These are phyloP conservation scores for Rhizopus stolonifer DNA, from an alignment of 371 early-diverging fungal genomes.

Conservation along the genomic window DNA sequence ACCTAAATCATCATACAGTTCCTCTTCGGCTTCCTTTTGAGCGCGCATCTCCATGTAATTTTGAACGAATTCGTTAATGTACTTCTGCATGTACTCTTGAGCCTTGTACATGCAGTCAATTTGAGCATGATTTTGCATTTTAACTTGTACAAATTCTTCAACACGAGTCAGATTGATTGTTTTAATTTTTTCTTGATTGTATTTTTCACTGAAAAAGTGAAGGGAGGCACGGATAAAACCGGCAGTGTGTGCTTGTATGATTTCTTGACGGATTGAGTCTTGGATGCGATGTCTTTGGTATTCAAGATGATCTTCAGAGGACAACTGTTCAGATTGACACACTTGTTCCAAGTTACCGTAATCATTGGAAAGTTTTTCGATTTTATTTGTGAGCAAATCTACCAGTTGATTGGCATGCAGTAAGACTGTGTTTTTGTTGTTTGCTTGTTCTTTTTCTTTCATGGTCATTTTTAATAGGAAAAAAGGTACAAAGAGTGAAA, in stretches of 20 bases:
- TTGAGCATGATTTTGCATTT: background rate
- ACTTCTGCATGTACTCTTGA: background rate
- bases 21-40: background rate
- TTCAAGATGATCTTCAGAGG: no score
- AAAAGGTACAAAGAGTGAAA: no score
- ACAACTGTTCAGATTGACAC: no score
- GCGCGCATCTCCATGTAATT: background rate
- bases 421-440: no score
- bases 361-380: no score
- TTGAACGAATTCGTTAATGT: background rate
- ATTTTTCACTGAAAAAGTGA: background rate
- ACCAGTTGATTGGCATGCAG: no score
- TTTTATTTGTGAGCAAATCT: no score
- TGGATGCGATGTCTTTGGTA: no score
- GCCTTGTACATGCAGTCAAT: background rate
- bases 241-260: background rate
- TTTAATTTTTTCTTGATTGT: background rate
- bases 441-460: no score
- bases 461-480: no score
- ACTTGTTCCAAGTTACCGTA: no score
- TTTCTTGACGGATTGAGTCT: background rate
- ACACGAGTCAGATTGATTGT: background rate
- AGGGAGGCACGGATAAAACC: background rate
- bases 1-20: background rate
- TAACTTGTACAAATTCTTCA: background rate